These are phyloP conservation scores for Xenoacremonium recifei DNA, from an alignment of 2,329 filamentous ascomycete species.

Conservation along the genomic window DNA sequence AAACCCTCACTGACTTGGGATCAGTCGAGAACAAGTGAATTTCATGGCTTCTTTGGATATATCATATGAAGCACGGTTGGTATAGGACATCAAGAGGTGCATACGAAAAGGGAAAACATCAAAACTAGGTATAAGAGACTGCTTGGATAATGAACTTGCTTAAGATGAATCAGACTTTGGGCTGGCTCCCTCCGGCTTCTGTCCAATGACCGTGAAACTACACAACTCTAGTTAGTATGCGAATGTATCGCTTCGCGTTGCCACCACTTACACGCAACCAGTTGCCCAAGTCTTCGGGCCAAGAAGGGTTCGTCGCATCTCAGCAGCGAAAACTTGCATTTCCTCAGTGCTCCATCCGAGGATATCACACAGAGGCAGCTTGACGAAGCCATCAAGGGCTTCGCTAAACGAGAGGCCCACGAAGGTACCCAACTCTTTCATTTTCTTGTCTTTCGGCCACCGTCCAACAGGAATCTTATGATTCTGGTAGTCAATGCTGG, in stretches of 20 bases:
- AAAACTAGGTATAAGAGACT: no score
- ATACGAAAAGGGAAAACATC: no score
- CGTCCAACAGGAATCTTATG: constrained; percentile 19
- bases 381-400: constrained; percentile 20
- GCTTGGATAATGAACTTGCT: no score
- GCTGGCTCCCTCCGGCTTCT: no score
- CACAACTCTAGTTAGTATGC: neutral
- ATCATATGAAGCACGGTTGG: no score
- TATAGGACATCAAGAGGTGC: no score
- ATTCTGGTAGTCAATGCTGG: constrained; percentile 1
- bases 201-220: constrained; percentile 17
- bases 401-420: constrained; percentile 21
- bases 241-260: rapidly evolving
- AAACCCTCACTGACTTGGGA: constrained; percentile 12
- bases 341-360: constrained; percentile 16
- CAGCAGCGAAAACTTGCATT: constrained; percentile 20
- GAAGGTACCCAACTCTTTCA: constrained; percentile 21
- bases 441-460: constrained; percentile 20
- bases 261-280: constrained; percentile 14
- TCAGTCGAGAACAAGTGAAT: constrained; percentile 13
- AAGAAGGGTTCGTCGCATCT: constrained; percentile 16
- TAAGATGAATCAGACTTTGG: no score
- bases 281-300: constrained; percentile 15
- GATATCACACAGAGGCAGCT: constrained; percentile 20
- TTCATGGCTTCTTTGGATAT: no score